Evolutionary conservation across 1,139 yeast species (phyloP).

Genomic region (Hemisphaericaspora lyxosophila): DNA sequence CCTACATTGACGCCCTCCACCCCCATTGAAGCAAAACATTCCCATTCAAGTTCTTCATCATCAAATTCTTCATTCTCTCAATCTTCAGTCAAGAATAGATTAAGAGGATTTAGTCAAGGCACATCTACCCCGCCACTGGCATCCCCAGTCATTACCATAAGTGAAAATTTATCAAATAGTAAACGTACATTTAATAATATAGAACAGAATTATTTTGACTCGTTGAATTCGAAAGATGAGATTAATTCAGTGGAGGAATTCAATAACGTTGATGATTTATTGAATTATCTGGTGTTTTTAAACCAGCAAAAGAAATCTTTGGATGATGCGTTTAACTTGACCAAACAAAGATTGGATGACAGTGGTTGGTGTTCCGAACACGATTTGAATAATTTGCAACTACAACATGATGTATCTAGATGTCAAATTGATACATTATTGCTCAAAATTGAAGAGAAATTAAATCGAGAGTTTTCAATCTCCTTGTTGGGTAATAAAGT

Average conservation of each 20-base stretch:
- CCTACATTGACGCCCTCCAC: conserved; percentile 2
- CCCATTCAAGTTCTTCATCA: conserved; percentile 14
- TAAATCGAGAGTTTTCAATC: conserved; percentile 27
- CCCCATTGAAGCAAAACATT: conserved; percentile 5
- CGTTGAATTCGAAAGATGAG: conserved; percentile 10
- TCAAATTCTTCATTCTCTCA: conserved; percentile 13
- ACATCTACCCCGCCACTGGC: conserved; percentile 34
- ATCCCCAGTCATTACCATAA: conserved; percentile 43
- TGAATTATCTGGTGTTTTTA: conserved; percentile 32
- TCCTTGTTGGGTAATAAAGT: conserved; percentile 18
- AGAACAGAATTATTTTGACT: conserved; percentile 40
- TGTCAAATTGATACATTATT: conserved; percentile 36
- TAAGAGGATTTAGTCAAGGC: conserved; percentile 15
- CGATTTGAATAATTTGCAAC: conserved; percentile 42
- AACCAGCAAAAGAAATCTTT: conserved; percentile 32
- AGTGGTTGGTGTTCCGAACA: conserved; percentile 50
- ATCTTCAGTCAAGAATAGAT: conserved; percentile 10
- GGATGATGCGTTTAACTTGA: conserved; percentile 35
- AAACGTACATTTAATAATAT: conserved; percentile 32
- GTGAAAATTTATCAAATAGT: conserved; percentile 34
- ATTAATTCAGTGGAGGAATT: conserved; percentile 26
- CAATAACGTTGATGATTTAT: conserved; percentile 30
- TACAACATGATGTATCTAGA: conserved; percentile 34
- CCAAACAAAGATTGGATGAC: conserved; percentile 33
- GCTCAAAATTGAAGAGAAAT: conserved; percentile 30